phyloP scores from a whole-genome alignment of 1,284 basidiomycete species.

The Mixia osmundae region DNA sequence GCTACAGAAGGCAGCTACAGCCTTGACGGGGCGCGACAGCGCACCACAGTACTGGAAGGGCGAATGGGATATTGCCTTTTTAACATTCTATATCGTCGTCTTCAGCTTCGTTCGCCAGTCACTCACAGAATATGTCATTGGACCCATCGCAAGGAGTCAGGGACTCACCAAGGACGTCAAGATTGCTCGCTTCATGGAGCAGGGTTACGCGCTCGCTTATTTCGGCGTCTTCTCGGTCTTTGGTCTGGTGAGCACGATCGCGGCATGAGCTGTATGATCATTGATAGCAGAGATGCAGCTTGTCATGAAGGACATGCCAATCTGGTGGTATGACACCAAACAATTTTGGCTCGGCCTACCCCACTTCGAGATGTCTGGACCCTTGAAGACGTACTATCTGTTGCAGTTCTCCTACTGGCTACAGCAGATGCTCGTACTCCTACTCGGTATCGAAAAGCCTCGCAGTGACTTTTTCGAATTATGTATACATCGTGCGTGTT shows the following conservation, averaged over 20 bases:
- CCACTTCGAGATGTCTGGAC: slow-evolving; percentile 61
- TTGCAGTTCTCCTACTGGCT: slow-evolving; percentile 56
- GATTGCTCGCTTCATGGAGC: slow-evolving; percentile 65
- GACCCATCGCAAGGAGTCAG: slow-evolving; percentile 42
- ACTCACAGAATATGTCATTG: slow-evolving; percentile 39
- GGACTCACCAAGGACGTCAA: slow-evolving; percentile 45
- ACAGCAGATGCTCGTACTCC: slow-evolving; percentile 72
- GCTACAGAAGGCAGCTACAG: too few relatives aligned
- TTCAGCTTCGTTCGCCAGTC: slow-evolving; percentile 76
- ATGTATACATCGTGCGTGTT: slow-evolving; percentile 31
- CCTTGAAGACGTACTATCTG: slow-evolving; percentile 78
- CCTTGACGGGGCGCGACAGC: slow-evolving; percentile 18
- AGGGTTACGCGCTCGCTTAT: slow-evolving; percentile 66
- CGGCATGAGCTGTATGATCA: slow-evolving; percentile 1
- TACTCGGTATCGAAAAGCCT: slow-evolving; percentile 30
- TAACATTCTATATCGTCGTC: slow-evolving; percentile 68
- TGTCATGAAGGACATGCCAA: slow-evolving; percentile 67
- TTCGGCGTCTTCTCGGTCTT: slow-evolving; percentile 44
- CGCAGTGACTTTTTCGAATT: slow-evolving; percentile 45
- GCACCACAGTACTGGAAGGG: slow-evolving; percentile 51
- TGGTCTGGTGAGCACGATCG: slow-evolving; percentile 39
- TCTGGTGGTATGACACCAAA: slow-evolving; percentile 68
- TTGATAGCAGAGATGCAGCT: slow-evolving; percentile 26
- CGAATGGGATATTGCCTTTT: slow-evolving; percentile 46
- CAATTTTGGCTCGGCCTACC: slow-evolving; percentile 72